Conservation (phyloP, 2,329 filamentous ascomycete genomes). For the Nannizziopsis arthrosporioides region DNA sequence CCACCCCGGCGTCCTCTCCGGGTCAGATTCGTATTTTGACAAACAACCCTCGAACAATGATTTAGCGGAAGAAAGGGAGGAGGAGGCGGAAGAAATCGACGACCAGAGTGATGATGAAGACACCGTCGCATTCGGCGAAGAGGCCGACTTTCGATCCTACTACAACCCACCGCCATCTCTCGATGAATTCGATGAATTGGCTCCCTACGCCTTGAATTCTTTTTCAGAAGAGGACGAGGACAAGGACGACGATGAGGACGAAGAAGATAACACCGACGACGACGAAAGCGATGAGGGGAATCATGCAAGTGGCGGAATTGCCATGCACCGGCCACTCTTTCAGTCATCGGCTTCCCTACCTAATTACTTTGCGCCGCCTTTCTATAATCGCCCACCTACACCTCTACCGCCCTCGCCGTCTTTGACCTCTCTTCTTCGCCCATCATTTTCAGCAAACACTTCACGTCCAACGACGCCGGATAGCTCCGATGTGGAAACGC, state of each 20-base stretch:
- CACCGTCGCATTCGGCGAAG: conserved; percentile 19
- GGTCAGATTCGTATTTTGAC: neutral
- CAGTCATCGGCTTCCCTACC: conserved; percentile 33
- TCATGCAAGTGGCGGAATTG: conserved; percentile 21
- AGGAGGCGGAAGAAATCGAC: conserved; percentile 22
- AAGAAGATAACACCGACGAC: conserved; percentile 13
- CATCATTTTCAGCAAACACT: conserved; percentile 52
- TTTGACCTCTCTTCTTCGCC: conserved; percentile 76
- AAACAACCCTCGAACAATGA: conserved; percentile 3
- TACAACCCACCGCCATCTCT: conserved; percentile 19
- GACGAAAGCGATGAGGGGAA: conserved; percentile 20
- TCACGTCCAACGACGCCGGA: conserved; percentile 91
- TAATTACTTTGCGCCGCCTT: conserved; percentile 61
- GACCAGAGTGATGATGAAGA: conserved; percentile 19
- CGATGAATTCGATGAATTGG: conserved; percentile 4
- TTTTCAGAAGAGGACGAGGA: conserved; percentile 15
- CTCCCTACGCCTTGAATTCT: neutral
- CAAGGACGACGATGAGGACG: conserved; percentile 15
- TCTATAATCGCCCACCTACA: conserved; percentile 94
- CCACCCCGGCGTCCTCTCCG: neutral
- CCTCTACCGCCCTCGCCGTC: conserved; percentile 87
- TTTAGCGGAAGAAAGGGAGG: neutral
- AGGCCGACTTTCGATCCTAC: conserved; percentile 37
- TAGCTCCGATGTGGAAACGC: conserved; percentile 70
- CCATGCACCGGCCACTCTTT: conserved; percentile 29